Conservation (phyloP, 176 grass and related monocot species). For the Pharus latifolius region DNA sequence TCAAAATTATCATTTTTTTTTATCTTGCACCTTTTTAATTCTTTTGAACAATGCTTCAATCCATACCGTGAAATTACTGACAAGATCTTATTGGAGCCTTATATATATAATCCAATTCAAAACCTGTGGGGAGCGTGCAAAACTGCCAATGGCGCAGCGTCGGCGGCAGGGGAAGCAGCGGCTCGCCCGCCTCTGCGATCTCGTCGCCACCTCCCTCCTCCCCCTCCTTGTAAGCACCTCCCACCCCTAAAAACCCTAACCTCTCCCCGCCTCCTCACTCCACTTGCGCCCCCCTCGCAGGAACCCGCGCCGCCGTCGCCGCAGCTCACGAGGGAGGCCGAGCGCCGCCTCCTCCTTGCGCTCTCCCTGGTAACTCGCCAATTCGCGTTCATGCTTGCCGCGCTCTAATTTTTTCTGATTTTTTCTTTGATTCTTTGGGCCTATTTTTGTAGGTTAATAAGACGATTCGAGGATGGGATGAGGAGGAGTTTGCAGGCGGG, state of each 20-base stretch:
- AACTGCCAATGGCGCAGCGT: conserved; percentile 1
- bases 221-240: conserved; percentile 26
- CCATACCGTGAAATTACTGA: too few species aligned
- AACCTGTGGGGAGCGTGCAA: background rate
- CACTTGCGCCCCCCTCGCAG: conserved; percentile 20
- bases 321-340: conserved; percentile 28
- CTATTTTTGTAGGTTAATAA: conserved; percentile 38
- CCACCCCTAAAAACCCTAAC: background rate
- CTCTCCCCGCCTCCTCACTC: background rate
- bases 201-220: conserved; percentile 40
- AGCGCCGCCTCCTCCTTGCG: conserved; percentile 44
- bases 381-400: background rate
- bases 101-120: background rate
- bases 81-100: background rate
- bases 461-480: conserved; percentile 17
- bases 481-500: background rate
- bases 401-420: background rate
- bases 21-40: background rate
- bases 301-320: conserved; percentile 6
- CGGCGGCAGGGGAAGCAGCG: conserved; percentile 20
- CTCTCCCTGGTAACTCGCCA: conserved; percentile 34
- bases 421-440: background rate
- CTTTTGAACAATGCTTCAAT: background rate
- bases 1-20: too few species aligned
- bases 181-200: conserved; percentile 42